These are phyloP conservation scores for Dichomitus squalens DNA, from an alignment of 1,284 basidiomycete genomes.

Conservation along the genomic window DNA sequence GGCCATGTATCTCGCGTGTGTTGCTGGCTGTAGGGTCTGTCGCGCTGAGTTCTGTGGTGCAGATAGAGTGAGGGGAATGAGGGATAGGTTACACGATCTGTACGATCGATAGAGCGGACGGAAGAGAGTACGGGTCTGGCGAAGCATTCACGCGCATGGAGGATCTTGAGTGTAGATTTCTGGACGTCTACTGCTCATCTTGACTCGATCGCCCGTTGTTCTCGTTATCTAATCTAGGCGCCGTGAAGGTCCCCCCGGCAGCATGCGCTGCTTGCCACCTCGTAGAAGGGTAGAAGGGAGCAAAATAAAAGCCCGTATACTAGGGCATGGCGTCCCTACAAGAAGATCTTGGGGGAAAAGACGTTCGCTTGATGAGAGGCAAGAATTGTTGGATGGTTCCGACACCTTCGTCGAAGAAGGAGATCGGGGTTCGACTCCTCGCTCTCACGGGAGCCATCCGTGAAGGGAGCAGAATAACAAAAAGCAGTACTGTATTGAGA, in stretches of 20 bases:
- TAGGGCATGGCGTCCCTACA: no score
- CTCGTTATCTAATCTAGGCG: not conserved
- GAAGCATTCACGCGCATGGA: slow-evolving; percentile 17
- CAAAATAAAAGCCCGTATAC: no score
- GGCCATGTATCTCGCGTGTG: slow-evolving; percentile 15
- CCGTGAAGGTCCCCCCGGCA: no score
- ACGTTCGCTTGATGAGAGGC: no score
- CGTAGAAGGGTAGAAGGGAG: no score
- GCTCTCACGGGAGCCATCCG: no score
- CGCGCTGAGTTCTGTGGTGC: not conserved
- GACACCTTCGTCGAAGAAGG: no score
- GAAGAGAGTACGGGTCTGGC: slow-evolving; percentile 14
- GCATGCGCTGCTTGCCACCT: no score
- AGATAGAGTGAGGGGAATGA: not conserved
- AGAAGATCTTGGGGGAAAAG: no score
- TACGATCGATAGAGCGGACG: slow-evolving; percentile 20
- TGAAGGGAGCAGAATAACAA: no score
- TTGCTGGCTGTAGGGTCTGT: not conserved
- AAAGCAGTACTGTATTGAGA: not conserved
- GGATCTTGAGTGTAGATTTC: slow-evolving; percentile 17
- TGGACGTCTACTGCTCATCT: slow-evolving; percentile 5
- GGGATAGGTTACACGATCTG: slow-evolving; percentile 13
- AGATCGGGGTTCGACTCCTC: no score
- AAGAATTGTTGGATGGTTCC: no score
- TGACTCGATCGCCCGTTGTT: slow-evolving; percentile 25